Percentiles rank a stretch among this genome's conserved stretches.
Evolutionary conservation across 352 stramenopile genomes (phyloP).

Genomic region (Phytophthora foliorum): DNA sequence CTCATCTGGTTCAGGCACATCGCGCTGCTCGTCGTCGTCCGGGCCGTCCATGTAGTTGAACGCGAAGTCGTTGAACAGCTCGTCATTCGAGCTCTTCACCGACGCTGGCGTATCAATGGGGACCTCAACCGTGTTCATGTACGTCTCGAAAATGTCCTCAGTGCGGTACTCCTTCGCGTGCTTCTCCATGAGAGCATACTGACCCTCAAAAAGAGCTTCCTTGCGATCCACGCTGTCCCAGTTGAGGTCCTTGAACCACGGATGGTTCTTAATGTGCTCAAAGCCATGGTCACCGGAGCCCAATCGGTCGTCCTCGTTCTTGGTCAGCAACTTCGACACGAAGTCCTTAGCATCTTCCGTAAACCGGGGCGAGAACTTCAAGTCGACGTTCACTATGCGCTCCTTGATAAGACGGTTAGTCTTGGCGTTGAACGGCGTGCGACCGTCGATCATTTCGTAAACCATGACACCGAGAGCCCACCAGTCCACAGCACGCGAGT

Average conservation of each 20-base stretch:
- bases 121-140: slow-evolving; percentile 90
- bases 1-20: slow-evolving; percentile 48
- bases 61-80: slow-evolving; percentile 86
- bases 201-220: slow-evolving; percentile 70
- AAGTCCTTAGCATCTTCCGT: slow-evolving; percentile 88
- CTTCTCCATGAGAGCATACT: slow-evolving; percentile 82
- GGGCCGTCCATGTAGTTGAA: slow-evolving; percentile 86
- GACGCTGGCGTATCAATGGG: slow-evolving; percentile 86
- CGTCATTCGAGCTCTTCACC: slow-evolving; percentile 72
- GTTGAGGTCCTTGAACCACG: slow-evolving; percentile 90
- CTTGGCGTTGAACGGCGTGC: slow-evolving; percentile 90
- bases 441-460: slow-evolving; percentile 91
- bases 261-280: slow-evolving; percentile 88
- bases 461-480: slow-evolving; percentile 91
- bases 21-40: slow-evolving; percentile 62
- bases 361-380: slow-evolving; percentile 87
- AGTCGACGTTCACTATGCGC: slow-evolving; percentile 83
- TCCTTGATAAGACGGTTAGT: slow-evolving; percentile 90
- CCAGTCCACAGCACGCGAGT: slow-evolving; percentile 91
- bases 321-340: slow-evolving; percentile 93
- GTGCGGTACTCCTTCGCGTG: slow-evolving; percentile 87
- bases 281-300: slow-evolving; percentile 92
- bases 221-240: slow-evolving; percentile 82
- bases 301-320: slow-evolving; percentile 93
- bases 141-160: slow-evolving; percentile 87